Conservation (phyloP, 1,284 basidiomycete genomes). For the Apiotrichum gracile region DNA sequence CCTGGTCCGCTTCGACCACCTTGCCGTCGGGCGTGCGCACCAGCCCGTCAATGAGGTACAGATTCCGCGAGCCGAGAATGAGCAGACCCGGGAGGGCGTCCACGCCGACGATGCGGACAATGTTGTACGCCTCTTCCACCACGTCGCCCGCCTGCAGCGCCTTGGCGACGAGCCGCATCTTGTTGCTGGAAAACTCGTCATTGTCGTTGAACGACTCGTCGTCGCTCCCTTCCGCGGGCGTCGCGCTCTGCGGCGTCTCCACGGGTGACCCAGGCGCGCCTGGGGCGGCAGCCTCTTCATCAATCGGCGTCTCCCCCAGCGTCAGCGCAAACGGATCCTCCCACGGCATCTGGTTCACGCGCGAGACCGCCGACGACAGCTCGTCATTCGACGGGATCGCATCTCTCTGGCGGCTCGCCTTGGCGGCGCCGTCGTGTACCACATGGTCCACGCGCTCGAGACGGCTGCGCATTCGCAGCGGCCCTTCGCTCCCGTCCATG, state of each 20-base stretch:
- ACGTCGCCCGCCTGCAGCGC: slow-evolving; percentile 77
- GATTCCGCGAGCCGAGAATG: slow-evolving; percentile 73
- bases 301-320: slow-evolving; percentile 57
- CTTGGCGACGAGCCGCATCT: slow-evolving; percentile 50
- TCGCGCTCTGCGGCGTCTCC: not conserved
- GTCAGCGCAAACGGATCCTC: slow-evolving; percentile 70
- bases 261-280: no score
- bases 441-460: slow-evolving; percentile 30
- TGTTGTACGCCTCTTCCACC: slow-evolving; percentile 75
- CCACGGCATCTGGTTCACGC: slow-evolving; percentile 68
- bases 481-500: slow-evolving; percentile 82
- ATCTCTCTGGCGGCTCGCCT: slow-evolving; percentile 48
- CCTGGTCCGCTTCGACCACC: slow-evolving; percentile 80
- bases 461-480: slow-evolving; percentile 58
- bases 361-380: slow-evolving; percentile 57
- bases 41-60: slow-evolving; percentile 91
- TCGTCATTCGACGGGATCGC: slow-evolving; percentile 57
- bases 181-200: slow-evolving; percentile 59
- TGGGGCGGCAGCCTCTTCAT: slow-evolving; percentile 59
- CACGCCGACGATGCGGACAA: slow-evolving; percentile 76
- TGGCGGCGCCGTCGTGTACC: not conserved
- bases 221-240: slow-evolving; percentile 4
- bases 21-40: slow-evolving; percentile 81
- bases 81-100: slow-evolving; percentile 76
- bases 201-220: slow-evolving; percentile 31